phyloP scores from a whole-genome alignment of 2,329 filamentous ascomycete species.

The Phialophora macrospora region DNA sequence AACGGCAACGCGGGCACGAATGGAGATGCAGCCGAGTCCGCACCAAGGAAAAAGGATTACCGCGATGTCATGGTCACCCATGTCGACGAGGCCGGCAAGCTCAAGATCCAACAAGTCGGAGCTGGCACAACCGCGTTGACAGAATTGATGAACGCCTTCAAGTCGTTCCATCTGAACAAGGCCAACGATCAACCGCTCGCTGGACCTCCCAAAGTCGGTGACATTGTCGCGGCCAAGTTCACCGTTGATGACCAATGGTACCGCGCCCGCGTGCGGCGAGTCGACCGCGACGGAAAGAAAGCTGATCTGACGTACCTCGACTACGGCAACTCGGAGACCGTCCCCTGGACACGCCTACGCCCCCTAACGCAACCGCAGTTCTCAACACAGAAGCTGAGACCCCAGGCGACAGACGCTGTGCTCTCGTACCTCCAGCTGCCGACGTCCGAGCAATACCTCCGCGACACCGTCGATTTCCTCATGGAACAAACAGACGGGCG shows the following conservation, averaged over 20 bases:
- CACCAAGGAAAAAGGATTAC: slow-evolving; percentile 80
- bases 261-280: slow-evolving; percentile 84
- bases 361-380: slow-evolving; percentile 81
- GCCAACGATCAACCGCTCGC: slow-evolving; percentile 76
- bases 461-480: slow-evolving; percentile 77
- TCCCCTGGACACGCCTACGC: slow-evolving; percentile 82
- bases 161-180: slow-evolving; percentile 84
- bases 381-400: slow-evolving; percentile 76
- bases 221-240: slow-evolving; percentile 90
- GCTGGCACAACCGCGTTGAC: slow-evolving; percentile 83
- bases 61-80: slow-evolving; percentile 92
- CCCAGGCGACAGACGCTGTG: slow-evolving; percentile 84
- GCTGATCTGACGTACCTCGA: slow-evolving; percentile 94
- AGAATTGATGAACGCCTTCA: slow-evolving; percentile 87
- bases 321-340: slow-evolving; percentile 90
- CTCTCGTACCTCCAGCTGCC: slow-evolving; percentile 91
- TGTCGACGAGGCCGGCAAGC: slow-evolving; percentile 76
- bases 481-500: slow-evolving; percentile 74
- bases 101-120: slow-evolving; percentile 92
- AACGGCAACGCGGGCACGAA: slow-evolving; percentile 57
- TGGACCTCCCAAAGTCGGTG: slow-evolving; percentile 83
- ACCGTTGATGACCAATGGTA: slow-evolving; percentile 92
- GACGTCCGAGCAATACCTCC: slow-evolving; percentile 77
- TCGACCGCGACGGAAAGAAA: slow-evolving; percentile 86
- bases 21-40: slow-evolving; percentile 58